A percentile compares a stretch with the other conserved stretches of the same genome.
Evolutionary conservation across 495 filamentous ascomycete genomes (phyloP).

Genomic region (Xylaria venustula): DNA sequence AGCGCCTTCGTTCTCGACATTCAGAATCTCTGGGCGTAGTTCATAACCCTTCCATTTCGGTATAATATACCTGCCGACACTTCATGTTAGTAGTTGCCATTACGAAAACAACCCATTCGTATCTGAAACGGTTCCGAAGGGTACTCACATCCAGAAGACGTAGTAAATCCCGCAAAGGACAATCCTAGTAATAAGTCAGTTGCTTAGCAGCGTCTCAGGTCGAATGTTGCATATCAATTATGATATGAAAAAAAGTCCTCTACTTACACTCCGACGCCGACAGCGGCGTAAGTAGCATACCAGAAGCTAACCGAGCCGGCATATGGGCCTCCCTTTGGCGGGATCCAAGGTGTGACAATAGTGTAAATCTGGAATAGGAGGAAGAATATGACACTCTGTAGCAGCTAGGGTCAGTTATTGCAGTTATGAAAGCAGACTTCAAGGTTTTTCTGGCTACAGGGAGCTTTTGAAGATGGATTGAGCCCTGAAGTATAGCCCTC

Average conservation of each 20-base stretch:
- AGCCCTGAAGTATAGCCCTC: too few species aligned
- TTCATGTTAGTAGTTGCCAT: too few species aligned
- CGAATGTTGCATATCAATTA: not conserved
- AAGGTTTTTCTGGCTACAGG: too few species aligned
- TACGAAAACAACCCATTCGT: too few species aligned
- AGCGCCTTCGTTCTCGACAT: slow-evolving; percentile 47
- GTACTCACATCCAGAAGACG: slow-evolving; percentile 47
- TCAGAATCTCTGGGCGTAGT: slow-evolving; percentile 53
- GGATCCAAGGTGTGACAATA: slow-evolving; percentile 65
- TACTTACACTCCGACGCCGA: slow-evolving; percentile 56
- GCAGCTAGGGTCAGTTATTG: too few species aligned
- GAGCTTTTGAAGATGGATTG: too few species aligned
- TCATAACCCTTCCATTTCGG: slow-evolving; percentile 51
- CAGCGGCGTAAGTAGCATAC: slow-evolving; percentile 63
- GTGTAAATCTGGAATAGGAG: slow-evolving; percentile 56
- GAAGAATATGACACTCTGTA: slow-evolving; percentile 47
- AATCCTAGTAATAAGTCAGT: slow-evolving; percentile 32
- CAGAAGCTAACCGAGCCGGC: slow-evolving; percentile 65
- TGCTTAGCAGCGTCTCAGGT: not conserved
- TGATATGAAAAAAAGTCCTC: not conserved
- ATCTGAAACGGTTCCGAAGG: too few species aligned
- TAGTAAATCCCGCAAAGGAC: slow-evolving; percentile 55
- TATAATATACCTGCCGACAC: slow-evolving; percentile 29
- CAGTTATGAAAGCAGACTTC: too few species aligned
- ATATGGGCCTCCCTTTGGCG: slow-evolving; percentile 53